Percentiles rank a stretch among this genome's conserved stretches.
phyloP scores from a whole-genome alignment of 169 alveolate species.

The Plasmodium reichenowi region DNA sequence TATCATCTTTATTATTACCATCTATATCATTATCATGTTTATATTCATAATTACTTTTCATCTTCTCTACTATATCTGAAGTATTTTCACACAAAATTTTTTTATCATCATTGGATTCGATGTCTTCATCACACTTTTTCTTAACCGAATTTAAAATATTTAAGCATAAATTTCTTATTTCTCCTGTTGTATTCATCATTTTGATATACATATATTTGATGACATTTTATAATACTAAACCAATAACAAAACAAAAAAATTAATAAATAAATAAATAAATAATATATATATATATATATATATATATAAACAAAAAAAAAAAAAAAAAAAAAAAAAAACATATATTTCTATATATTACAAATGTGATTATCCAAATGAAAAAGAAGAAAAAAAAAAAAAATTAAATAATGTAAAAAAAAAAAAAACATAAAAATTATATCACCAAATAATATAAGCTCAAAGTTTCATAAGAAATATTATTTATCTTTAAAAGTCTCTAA shows the following conservation, averaged over 20 bases:
- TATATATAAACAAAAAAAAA: conserved; percentile 4
- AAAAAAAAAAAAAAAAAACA: background rate
- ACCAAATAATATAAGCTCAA: too few species aligned
- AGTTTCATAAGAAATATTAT: too few species aligned
- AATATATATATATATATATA: conserved; percentile 17
- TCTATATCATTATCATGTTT: background rate
- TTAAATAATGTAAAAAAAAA: too few species aligned
- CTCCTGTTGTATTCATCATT: conserved; percentile 46
- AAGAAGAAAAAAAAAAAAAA: too few species aligned
- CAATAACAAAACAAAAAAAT: background rate
- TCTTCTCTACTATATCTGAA: background rate
- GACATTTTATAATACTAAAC: too few species aligned
- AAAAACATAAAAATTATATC: too few species aligned
- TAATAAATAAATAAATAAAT: background rate
- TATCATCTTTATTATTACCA: background rate
- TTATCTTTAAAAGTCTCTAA: too few species aligned
- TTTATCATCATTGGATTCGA: background rate
- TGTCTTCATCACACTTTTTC: conserved; percentile 16
- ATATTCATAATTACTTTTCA: background rate
- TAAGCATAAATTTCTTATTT: conserved; percentile 24
- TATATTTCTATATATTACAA: conserved; percentile 1
- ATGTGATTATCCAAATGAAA: background rate
- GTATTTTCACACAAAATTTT: background rate
- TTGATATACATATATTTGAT: conserved; percentile 3
- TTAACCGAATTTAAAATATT: background rate